These are phyloP conservation scores for Leccinum longicurvipes DNA, from an alignment of 768 basidiomycete genomes.

Conservation along the genomic window DNA sequence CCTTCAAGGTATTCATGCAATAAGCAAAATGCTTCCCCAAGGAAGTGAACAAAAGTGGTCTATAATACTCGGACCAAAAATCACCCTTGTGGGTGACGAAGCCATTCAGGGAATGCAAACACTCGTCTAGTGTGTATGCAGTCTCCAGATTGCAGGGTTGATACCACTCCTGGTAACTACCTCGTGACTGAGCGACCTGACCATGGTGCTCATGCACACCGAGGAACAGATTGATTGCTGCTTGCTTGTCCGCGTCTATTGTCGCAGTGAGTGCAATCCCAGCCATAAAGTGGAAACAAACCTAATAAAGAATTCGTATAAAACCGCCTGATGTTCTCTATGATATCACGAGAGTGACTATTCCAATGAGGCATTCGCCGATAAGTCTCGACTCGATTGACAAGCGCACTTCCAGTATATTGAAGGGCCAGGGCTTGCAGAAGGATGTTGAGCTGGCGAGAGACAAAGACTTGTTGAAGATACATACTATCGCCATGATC, in stretches of 20 bases:
- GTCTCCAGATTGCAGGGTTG: conserved; percentile 64
- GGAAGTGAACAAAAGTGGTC: conserved; percentile 79
- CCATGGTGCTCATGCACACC: conserved; percentile 63
- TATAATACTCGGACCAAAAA: conserved; percentile 89
- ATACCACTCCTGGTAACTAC: conserved; percentile 86
- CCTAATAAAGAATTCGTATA: conserved; percentile 93
- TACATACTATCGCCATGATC: conserved; percentile 91
- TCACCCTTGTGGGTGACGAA: conserved; percentile 63
- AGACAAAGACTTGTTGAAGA: neutral
- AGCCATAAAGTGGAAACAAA: conserved; percentile 23
- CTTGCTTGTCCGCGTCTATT: conserved; percentile 93
- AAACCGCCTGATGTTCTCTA: conserved; percentile 91
- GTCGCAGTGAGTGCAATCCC: neutral
- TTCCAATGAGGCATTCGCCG: conserved; percentile 96
- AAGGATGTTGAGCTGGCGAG: neutral
- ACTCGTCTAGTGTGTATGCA: conserved; percentile 64
- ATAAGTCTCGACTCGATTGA: conserved; percentile 95
- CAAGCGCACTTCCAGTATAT: conserved; percentile 94
- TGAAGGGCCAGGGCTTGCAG: conserved; percentile 83
- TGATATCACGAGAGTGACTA: conserved; percentile 93
- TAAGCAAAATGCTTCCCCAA: conserved; percentile 88
- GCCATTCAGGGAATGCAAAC: conserved; percentile 54
- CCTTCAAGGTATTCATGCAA: conserved; percentile 86
- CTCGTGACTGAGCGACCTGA: conserved; percentile 49
- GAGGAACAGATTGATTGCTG: conserved; percentile 96